These are phyloP conservation scores for Fusarium sp. DNA, from an alignment of 2,329 filamentous ascomycete genomes.

Conservation along the genomic window DNA sequence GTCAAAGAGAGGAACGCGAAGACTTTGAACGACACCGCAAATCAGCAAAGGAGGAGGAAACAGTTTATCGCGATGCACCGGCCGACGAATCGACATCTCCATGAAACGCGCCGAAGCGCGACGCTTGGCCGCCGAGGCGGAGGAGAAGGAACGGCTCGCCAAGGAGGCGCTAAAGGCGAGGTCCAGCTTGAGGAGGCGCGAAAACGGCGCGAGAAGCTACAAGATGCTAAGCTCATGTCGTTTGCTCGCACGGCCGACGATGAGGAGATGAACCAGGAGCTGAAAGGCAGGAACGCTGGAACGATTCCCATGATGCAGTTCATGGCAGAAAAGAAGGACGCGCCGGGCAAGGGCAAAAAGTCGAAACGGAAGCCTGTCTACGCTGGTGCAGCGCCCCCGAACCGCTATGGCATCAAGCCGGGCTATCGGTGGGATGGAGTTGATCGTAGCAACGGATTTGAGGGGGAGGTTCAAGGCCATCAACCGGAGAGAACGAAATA, in stretches of 20 bases:
- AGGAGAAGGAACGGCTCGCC: slow-evolving; percentile 77
- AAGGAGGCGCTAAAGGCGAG: slow-evolving; percentile 81
- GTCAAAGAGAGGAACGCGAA: slow-evolving; percentile 72
- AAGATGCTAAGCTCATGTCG: slow-evolving; percentile 85
- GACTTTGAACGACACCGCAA: slow-evolving; percentile 60
- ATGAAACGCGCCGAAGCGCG: slow-evolving; percentile 91
- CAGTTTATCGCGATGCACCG: slow-evolving; percentile 96
- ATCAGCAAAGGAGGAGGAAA: slow-evolving; percentile 73
- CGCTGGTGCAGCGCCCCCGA: slow-evolving; percentile 83
- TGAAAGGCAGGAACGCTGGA: slow-evolving; percentile 86
- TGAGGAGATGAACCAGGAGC: slow-evolving; percentile 83
- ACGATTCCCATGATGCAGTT: slow-evolving; percentile 91
- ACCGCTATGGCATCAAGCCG: slow-evolving; percentile 92
- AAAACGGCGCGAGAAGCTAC: slow-evolving; percentile 73
- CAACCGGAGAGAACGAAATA: slow-evolving; percentile 80
- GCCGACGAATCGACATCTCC: slow-evolving; percentile 90
- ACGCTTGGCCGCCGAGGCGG: slow-evolving; percentile 72
- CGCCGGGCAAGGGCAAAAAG: slow-evolving; percentile 43
- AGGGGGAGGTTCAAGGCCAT: slow-evolving; percentile 91
- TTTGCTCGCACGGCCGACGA: slow-evolving; percentile 88
- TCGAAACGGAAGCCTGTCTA: slow-evolving; percentile 74
- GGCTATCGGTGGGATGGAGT: slow-evolving; percentile 98
- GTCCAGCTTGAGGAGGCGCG: slow-evolving; percentile 80
- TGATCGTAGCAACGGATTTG: slow-evolving; percentile 92
- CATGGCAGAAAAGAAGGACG: slow-evolving; percentile 63